Evolutionary conservation across 306 rosid genomes (phyloP).

Genomic region (Begonia loranthoides): DNA sequence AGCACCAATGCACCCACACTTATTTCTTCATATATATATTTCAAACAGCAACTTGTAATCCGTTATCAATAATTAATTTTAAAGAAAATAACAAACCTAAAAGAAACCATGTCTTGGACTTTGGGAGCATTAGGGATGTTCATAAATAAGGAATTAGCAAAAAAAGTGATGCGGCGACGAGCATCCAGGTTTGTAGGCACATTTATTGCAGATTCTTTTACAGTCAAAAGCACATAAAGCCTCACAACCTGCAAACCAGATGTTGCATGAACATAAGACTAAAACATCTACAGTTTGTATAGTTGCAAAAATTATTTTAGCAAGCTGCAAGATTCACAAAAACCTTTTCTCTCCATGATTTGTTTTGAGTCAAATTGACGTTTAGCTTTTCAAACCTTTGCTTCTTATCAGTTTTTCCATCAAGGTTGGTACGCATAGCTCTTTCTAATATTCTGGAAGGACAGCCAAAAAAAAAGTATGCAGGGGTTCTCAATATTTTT

Average conservation of each 20-base stretch:
- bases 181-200: conserved; percentile 96
- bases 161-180: conserved; percentile 95
- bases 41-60: no score
- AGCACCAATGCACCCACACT: no score
- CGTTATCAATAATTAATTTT: background rate
- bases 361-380: conserved; percentile 9
- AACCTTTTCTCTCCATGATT: conserved; percentile 76
- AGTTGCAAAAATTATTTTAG: conserved; percentile 7
- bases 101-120: conserved; percentile 84
- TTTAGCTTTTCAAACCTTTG: conserved; percentile 62
- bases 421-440: conserved; percentile 13
- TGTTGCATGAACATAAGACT: conserved; percentile 13
- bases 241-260: conserved; percentile 50
- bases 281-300: conserved; percentile 1
- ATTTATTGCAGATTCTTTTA: conserved; percentile 93
- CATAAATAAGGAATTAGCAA: conserved; percentile 95
- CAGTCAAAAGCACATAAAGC: conserved; percentile 84
- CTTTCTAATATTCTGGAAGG: conserved; percentile 36
- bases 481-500: conserved; percentile 10
- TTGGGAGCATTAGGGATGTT: conserved; percentile 86
- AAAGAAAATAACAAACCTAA: conserved; percentile 49
- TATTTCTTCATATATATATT: no score
- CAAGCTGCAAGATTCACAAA: conserved; percentile 5
- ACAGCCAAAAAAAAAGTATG: conserved; percentile 15
- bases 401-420: conserved; percentile 14